A percentile compares a stretch with the other conserved stretches of the same genome.
These are phyloP conservation scores for Alloteropsis semialata DNA, from an alignment of 176 grass and related monocot species.

Conservation along the genomic window DNA sequence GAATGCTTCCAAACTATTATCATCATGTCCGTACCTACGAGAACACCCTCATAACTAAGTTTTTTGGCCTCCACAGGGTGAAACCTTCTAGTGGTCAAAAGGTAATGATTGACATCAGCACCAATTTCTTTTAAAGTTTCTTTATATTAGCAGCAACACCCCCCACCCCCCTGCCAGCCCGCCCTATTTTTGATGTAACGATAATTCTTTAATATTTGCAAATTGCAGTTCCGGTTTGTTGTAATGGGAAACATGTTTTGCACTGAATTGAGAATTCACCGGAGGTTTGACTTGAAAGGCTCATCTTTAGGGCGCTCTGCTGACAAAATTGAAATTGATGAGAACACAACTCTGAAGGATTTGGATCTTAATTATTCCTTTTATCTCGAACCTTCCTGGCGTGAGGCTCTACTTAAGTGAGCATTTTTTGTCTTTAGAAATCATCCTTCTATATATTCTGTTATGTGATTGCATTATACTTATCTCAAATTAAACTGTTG, in stretches of 20 bases:
- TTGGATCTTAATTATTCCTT: constrained; percentile 94
- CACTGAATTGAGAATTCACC: constrained; percentile 94
- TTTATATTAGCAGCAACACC: not conserved
- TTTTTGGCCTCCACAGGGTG: constrained; percentile 98
- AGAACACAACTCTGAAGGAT: constrained; percentile 97
- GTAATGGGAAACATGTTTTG: constrained; percentile 99
- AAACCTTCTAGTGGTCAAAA: constrained; percentile 98
- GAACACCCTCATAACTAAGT: constrained; percentile 99
- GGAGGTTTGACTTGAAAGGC: constrained; percentile 96
- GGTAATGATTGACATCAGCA: constrained; percentile 46
- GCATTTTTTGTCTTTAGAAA: constrained; percentile 9
- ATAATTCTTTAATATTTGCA: constrained; percentile 2
- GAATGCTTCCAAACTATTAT: constrained; percentile 95
- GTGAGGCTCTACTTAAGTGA: constrained; percentile 88
- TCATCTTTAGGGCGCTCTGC: constrained; percentile 92
- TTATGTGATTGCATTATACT: not conserved
- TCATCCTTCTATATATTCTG: not conserved
- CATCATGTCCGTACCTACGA: constrained; percentile 93
- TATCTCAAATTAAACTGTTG: constrained; percentile 4
- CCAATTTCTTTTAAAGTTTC: constrained; percentile 13
- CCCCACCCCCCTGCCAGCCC: no score
- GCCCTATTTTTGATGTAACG: not conserved
- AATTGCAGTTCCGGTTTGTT: constrained; percentile 93
- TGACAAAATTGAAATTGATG: constrained; percentile 94
- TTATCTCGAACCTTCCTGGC: constrained; percentile 99